Percentiles rank a stretch among this genome's conserved stretches.
These are phyloP conservation scores for Pseudogymnoascus sp. DNA, from an alignment of 2,329 filamentous ascomycete genomes.

Conservation along the genomic window DNA sequence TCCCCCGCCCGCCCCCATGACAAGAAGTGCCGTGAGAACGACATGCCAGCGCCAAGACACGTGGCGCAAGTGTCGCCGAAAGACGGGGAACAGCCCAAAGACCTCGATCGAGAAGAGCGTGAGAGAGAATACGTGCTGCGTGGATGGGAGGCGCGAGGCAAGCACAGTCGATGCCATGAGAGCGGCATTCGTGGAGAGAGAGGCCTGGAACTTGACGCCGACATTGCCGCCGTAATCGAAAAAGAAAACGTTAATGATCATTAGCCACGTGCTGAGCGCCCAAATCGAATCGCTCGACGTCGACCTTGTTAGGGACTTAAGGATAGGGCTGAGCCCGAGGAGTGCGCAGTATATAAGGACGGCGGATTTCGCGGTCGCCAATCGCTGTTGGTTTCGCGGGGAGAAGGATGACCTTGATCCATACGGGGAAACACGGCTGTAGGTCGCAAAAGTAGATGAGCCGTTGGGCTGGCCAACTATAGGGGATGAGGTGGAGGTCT, in stretches of 20 bases:
- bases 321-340: constrained; percentile 84
- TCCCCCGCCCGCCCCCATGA: constrained; percentile 71
- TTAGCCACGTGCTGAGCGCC: constrained; percentile 89
- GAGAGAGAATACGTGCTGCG: constrained; percentile 88
- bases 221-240: constrained; percentile 80
- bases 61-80: constrained; percentile 78
- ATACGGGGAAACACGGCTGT: constrained; percentile 32
- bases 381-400: constrained; percentile 46
- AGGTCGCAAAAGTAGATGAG: constrained; percentile 18
- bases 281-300: constrained; percentile 94
- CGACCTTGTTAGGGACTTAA: constrained; percentile 90
- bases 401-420: constrained; percentile 30
- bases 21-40: constrained; percentile 63
- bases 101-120: constrained; percentile 96
- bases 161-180: constrained; percentile 94
- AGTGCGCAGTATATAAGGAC: constrained; percentile 88
- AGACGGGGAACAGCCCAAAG: constrained; percentile 95
- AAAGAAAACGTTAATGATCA: constrained; percentile 94
- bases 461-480: constrained; percentile 22
- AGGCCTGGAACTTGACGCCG: constrained; percentile 55
- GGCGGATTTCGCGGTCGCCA: constrained; percentile 85
- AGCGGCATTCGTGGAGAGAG: constrained; percentile 86
- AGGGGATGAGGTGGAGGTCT: constrained; percentile 15
- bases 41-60: constrained; percentile 77
- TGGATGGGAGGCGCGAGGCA: constrained; percentile 79